These are phyloP conservation scores for Fusarium avenaceum DNA, from an alignment of 2,329 filamentous ascomycete genomes.

Conservation along the genomic window DNA sequence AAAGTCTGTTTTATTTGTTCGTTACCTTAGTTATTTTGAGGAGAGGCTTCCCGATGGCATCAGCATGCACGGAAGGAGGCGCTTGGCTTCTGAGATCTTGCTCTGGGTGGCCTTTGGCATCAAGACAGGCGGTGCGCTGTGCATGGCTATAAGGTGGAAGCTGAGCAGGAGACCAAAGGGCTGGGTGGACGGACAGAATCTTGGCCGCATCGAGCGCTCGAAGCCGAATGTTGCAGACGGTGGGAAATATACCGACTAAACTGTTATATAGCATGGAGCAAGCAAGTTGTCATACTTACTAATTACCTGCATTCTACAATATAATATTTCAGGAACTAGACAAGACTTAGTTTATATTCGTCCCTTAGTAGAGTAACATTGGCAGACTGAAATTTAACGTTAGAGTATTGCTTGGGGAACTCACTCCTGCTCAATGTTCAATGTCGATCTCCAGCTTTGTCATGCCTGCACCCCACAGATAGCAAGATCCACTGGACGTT, in stretches of 20 bases:
- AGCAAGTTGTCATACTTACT: neutral
- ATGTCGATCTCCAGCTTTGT: slow-evolving; percentile 31
- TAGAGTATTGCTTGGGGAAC: neutral
- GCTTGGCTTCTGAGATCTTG: slow-evolving; percentile 29
- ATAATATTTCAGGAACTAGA: neutral
- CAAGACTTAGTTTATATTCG: neutral
- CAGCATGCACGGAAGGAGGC: slow-evolving; percentile 41
- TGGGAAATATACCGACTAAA: slow-evolving; percentile 42
- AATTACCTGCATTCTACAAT: neutral
- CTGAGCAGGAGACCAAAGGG: slow-evolving; percentile 46
- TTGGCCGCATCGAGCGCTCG: slow-evolving; percentile 32
- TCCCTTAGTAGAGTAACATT: neutral
- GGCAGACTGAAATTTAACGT: too few species aligned
- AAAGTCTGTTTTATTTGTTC: slow-evolving; percentile 35
- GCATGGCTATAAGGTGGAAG: slow-evolving; percentile 44
- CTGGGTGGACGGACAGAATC: slow-evolving; percentile 43
- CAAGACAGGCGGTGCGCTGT: slow-evolving; percentile 37
- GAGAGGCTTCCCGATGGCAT: slow-evolving; percentile 44
- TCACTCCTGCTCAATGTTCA: slow-evolving; percentile 1
- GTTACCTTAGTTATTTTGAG: slow-evolving; percentile 39
- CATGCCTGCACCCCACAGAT: slow-evolving; percentile 30
- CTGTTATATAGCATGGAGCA: neutral
- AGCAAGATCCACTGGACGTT: slow-evolving; percentile 12
- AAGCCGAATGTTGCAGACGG: slow-evolving; percentile 19
- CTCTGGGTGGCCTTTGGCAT: slow-evolving; percentile 43